Percentiles rank a stretch among this genome's conserved stretches.
These are phyloP conservation scores for Yarrowia sp. DNA, from an alignment of 805 yeast species.

Conservation along the genomic window DNA sequence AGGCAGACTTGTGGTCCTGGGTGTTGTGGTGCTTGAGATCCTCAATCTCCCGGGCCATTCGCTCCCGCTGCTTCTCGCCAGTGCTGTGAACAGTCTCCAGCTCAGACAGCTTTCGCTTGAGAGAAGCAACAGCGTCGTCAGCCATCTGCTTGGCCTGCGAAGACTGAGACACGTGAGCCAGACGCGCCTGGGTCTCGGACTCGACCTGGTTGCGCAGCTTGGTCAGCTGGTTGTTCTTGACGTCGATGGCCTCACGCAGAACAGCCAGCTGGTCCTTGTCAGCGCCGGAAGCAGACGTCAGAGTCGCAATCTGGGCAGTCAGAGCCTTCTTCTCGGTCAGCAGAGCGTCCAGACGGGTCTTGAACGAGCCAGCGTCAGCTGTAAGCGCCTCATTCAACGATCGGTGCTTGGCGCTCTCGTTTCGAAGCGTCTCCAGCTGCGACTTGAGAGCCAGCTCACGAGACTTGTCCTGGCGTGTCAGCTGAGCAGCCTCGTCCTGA, in stretches of 20 bases:
- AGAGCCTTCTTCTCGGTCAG: constrained; percentile 41
- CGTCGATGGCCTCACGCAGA: constrained; percentile 42
- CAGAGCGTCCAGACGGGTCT: constrained; percentile 40
- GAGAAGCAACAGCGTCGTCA: constrained; percentile 50
- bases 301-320: constrained; percentile 41
- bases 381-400: constrained; percentile 41
- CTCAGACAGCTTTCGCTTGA: constrained; percentile 43
- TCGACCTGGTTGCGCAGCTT: constrained; percentile 42
- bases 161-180: constrained; percentile 41
- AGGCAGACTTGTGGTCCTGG: constrained; percentile 44
- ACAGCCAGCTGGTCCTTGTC: constrained; percentile 41
- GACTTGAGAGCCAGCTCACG: constrained; percentile 29
- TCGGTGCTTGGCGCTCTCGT: constrained; percentile 42
- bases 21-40: constrained; percentile 47
- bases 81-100: constrained; percentile 41
- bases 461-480: constrained; percentile 39
- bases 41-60: constrained; percentile 47
- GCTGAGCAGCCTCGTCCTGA: constrained; percentile 42
- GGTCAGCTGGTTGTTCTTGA: constrained; percentile 43
- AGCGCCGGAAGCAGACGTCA: constrained; percentile 40
- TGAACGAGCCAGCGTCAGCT: constrained; percentile 40
- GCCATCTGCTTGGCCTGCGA: constrained; percentile 56
- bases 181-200: constrained; percentile 39
- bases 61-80: constrained; percentile 41
- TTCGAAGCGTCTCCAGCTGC: constrained; percentile 36